Evolutionary conservation across 169 alveolate species (phyloP).

Genomic region (Plasmodium vinckei): DNA sequence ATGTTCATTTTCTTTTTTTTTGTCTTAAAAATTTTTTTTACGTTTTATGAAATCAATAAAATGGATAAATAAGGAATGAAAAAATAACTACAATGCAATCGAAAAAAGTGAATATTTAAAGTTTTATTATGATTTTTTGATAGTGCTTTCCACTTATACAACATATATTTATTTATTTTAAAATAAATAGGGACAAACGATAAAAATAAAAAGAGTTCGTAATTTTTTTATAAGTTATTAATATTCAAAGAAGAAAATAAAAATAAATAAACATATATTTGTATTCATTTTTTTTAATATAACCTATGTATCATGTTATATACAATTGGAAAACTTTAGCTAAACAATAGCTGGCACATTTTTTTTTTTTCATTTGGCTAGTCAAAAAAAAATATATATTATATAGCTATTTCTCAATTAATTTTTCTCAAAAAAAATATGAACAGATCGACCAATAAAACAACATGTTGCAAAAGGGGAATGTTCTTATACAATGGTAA

Average conservation of each 20-base stretch:
- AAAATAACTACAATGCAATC: background rate
- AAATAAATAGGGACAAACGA: too few relatives aligned
- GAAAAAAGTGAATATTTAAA: background rate
- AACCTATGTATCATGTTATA: background rate
- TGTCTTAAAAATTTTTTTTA: background rate
- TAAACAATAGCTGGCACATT: constrained; percentile 13
- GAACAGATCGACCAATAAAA: background rate
- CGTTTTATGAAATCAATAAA: background rate
- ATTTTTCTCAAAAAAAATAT: background rate
- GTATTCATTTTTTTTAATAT: too few relatives aligned
- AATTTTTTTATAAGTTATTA: too few relatives aligned
- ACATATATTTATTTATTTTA: too few relatives aligned
- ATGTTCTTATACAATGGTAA: too few relatives aligned
- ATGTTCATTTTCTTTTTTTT: constrained; percentile 21
- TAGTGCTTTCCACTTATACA: background rate
- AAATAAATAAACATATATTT: too few relatives aligned
- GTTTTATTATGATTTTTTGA: background rate
- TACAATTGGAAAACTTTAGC: constrained; percentile 7
- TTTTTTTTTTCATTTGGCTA: background rate
- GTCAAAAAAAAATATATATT: background rate
- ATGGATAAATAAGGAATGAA: background rate
- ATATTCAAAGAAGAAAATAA: too few relatives aligned
- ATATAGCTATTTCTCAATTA: too few relatives aligned
- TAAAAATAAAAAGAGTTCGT: too few relatives aligned
- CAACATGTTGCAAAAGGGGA: background rate